Evolutionary conservation across 2,329 filamentous ascomycete species (phyloP).

Genomic region (Ambrosiella beaveri): DNA sequence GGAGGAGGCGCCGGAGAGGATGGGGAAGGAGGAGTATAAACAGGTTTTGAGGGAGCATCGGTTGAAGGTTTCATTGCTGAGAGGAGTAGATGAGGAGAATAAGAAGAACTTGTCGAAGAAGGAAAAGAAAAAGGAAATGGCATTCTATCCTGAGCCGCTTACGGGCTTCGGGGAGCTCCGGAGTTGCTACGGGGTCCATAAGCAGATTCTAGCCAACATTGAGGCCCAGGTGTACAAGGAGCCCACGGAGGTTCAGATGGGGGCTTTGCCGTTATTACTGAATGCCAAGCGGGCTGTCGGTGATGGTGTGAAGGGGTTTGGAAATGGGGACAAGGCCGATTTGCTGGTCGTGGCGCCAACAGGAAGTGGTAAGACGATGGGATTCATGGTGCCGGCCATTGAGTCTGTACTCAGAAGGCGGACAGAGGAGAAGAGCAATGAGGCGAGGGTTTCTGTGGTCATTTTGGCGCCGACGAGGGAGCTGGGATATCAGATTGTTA

Average conservation of each 20-base stretch:
- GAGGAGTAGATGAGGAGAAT: constrained; percentile 19
- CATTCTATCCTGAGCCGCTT: constrained; percentile 65
- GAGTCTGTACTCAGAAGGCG: constrained; percentile 50
- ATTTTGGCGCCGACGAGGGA: constrained; percentile 66
- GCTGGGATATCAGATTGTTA: constrained; percentile 61
- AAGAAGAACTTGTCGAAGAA: constrained; percentile 21
- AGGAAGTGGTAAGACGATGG: constrained; percentile 89
- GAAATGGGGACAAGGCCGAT: constrained; percentile 29
- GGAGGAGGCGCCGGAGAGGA: constrained; percentile 14
- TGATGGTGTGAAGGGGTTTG: background rate
- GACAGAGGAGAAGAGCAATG: constrained; percentile 18
- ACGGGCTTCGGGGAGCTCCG: constrained; percentile 58
- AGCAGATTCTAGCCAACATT: constrained; percentile 60
- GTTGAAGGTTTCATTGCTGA: constrained; percentile 67
- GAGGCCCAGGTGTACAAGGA: constrained; percentile 67
- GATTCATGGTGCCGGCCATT: constrained; percentile 76
- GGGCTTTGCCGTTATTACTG: constrained; percentile 62
- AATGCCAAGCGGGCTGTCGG: constrained; percentile 32
- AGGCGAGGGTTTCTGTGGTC: constrained; percentile 42
- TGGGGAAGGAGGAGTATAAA: constrained; percentile 56
- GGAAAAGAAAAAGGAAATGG: constrained; percentile 34
- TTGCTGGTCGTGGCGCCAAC: constrained; percentile 83
- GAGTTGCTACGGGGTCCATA: constrained; percentile 53
- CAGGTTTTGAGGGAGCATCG: constrained; percentile 63
- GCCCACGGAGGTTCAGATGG: constrained; percentile 89